phyloP scores from a whole-genome alignment of 2,329 filamentous ascomycete genomes.

The Magnaporthiopsis rhizophila region DNA sequence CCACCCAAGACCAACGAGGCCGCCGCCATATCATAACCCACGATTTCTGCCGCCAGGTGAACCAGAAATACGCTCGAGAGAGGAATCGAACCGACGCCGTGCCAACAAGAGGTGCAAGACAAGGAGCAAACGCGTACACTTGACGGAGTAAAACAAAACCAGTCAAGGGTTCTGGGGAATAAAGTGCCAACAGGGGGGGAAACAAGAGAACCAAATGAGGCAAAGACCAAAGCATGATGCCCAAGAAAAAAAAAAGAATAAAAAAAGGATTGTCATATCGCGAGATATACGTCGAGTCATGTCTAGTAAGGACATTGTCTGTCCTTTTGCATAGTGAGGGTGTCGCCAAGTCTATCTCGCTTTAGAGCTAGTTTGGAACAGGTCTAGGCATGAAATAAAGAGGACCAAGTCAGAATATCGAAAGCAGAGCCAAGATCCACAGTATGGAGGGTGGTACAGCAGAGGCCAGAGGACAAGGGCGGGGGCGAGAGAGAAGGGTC shows the following conservation, averaged over 20 bases:
- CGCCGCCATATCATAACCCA: neutral
- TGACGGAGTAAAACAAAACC: neutral
- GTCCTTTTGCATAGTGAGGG: neutral
- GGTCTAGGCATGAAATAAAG: constrained; percentile 20
- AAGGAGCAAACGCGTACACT: neutral
- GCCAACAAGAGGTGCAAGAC: neutral
- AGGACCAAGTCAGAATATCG: constrained; percentile 18
- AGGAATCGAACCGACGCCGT: neutral
- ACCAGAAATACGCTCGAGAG: neutral
- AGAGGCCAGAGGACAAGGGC: neutral
- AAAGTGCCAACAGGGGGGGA: neutral
- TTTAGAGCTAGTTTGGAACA: constrained; percentile 27
- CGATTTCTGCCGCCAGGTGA: neutral
- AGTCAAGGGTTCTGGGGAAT: neutral
- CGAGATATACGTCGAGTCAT: constrained; percentile 4
- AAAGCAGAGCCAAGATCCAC: neutral
- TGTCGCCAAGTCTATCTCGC: constrained; percentile 22
- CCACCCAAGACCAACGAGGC: neutral
- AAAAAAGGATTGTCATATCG: neutral
- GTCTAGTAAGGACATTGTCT: neutral
- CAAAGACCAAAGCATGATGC: neutral
- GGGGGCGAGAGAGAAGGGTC: neutral
- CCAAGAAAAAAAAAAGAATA: too few relatives aligned
- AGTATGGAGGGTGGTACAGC: too few relatives aligned
- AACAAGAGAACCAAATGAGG: neutral